Evolutionary conservation across 2,329 filamentous ascomycete species (phyloP).

Genomic region (Waltergamsia citrina): DNA sequence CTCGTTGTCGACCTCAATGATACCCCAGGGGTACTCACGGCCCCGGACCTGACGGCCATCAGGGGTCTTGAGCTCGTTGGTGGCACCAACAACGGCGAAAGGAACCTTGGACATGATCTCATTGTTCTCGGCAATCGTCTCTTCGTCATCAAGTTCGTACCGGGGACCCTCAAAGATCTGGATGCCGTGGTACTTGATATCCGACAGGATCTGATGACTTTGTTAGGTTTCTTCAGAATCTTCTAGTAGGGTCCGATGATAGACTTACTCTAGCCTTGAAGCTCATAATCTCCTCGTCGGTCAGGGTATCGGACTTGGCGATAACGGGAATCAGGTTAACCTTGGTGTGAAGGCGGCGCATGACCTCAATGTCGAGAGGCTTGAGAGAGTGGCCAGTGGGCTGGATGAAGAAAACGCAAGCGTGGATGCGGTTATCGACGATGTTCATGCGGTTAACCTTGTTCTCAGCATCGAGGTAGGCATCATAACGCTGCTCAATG

Average conservation of each 20-base stretch:
- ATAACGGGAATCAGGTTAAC: constrained; percentile 99
- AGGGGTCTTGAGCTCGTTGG: constrained; percentile 81
- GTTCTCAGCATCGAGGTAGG: constrained; percentile 98
- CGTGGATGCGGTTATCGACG: constrained; percentile 97
- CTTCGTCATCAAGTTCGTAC: constrained; percentile 97
- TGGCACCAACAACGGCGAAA: constrained; percentile 95
- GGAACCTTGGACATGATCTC: constrained; percentile 99
- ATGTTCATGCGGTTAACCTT: constrained; percentile 99
- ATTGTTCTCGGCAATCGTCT: constrained; percentile 99
- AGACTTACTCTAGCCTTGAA: constrained; percentile 91
- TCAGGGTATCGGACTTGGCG: constrained; percentile 95
- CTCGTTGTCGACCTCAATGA: constrained; percentile 99
- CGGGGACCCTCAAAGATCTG: constrained; percentile 98
- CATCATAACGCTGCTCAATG: constrained; percentile 98
- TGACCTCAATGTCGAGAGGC: constrained; percentile 97
- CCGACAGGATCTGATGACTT: constrained; percentile 69
- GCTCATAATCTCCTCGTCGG: constrained; percentile 85
- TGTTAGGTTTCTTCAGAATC: constrained; percentile 7
- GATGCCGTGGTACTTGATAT: constrained; percentile 95
- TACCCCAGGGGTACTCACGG: constrained; percentile 94
- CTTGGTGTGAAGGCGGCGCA: constrained; percentile 99
- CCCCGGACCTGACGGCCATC: constrained; percentile 95
- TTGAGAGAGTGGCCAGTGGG: constrained; percentile 97
- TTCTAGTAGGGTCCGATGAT: not conserved
- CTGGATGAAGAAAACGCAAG: constrained; percentile 99